Conservation (phyloP, 2,329 filamentous ascomycete genomes). For the Meredithiella fracta region DNA sequence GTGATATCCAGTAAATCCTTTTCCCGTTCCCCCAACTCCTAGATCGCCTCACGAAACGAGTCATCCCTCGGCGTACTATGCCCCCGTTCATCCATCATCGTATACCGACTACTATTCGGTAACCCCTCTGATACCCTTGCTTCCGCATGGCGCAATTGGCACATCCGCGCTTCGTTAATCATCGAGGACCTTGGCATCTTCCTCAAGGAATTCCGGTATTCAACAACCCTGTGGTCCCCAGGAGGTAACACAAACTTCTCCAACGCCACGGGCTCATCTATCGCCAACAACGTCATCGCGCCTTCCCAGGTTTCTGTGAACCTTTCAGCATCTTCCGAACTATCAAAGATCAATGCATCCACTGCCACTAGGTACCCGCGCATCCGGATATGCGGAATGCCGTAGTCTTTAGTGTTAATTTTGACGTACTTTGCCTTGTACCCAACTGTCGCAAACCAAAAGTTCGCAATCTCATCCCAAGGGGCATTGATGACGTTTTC, state of each 20-base stretch:
- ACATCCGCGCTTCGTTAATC: conserved; percentile 36
- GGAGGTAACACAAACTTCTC: conserved; percentile 42
- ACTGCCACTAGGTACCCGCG: conserved; percentile 44
- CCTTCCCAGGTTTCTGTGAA: conserved; percentile 27
- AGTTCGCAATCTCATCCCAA: conserved; percentile 35
- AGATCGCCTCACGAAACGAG: conserved; percentile 34
- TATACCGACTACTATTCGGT: conserved; percentile 35
- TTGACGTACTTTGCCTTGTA: conserved; percentile 36
- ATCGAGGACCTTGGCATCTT: conserved; percentile 16
- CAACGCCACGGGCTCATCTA: conserved; percentile 44
- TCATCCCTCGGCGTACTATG: conserved; percentile 35
- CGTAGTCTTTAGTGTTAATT: conserved; percentile 55
- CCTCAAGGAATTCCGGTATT: conserved; percentile 32
- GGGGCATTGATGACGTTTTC: conserved; percentile 52
- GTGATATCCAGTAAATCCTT: conserved; percentile 50
- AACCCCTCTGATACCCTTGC: conserved; percentile 34
- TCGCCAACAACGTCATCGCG: conserved; percentile 25
- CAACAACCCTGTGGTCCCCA: conserved; percentile 37
- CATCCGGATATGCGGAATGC: conserved; percentile 53
- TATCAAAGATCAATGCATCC: conserved; percentile 22
- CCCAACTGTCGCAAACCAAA: conserved; percentile 28
- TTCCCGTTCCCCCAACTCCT: conserved; percentile 39
- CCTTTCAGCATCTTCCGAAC: conserved; percentile 17
- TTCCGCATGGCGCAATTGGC: conserved; percentile 41
- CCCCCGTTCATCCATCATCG: conserved; percentile 40